A percentile compares a stretch with the other conserved stretches of the same genome.
These are phyloP conservation scores for Kuraishia floccosa DNA, from an alignment of 805 yeast species.

Conservation along the genomic window DNA sequence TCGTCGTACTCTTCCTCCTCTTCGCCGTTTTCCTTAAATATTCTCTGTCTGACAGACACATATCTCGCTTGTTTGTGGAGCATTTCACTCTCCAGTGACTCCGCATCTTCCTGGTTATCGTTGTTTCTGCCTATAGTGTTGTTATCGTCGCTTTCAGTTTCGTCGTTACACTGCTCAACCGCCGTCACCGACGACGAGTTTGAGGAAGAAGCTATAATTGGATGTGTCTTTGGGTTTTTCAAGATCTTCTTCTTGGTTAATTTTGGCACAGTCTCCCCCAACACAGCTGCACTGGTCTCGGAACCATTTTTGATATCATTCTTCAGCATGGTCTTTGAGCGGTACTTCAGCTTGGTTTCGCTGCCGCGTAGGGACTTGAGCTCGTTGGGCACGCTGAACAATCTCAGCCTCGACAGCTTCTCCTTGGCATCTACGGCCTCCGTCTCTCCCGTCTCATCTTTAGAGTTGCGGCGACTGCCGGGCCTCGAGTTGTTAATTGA, in stretches of 20 bases:
- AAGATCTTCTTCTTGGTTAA: background rate
- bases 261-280: constrained; percentile 1
- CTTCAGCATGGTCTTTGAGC: constrained; percentile 9
- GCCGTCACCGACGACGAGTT: too few species aligned
- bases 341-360: background rate
- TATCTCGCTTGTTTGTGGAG: constrained; percentile 31
- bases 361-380: too few species aligned
- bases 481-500: constrained; percentile 23
- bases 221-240: too few species aligned
- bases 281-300: constrained; percentile 1
- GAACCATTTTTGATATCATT: too few species aligned
- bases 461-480: too few species aligned
- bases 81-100: constrained; percentile 19
- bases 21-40: constrained; percentile 21
- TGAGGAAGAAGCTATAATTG: too few species aligned
- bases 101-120: too few species aligned
- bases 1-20: constrained; percentile 10
- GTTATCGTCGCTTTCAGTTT: too few species aligned
- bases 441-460: constrained; percentile 10
- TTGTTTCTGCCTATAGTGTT: too few species aligned
- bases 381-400: constrained; percentile 12
- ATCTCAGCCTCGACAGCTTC: constrained; percentile 17
- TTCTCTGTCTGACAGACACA: constrained; percentile 24
- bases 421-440: constrained; percentile 13
- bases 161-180: too few species aligned